phyloP scores from a whole-genome alignment of 148 eudicot genomes.

The Rhododendron griersonianum region DNA sequence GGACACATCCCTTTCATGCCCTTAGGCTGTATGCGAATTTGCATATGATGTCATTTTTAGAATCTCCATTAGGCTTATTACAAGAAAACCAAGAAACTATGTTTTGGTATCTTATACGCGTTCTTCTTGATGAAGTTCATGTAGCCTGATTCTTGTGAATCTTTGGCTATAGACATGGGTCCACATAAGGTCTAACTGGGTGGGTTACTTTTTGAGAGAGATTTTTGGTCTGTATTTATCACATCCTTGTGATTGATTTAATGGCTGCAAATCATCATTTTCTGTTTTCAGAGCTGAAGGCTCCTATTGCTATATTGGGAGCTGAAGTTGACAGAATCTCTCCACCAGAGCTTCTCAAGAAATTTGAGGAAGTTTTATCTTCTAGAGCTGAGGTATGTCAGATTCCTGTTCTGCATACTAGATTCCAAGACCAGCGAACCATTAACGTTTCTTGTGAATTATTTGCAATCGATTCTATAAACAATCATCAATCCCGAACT shows the following conservation, averaged over 20 bases:
- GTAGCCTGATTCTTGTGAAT: not conserved
- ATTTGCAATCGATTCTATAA: not conserved
- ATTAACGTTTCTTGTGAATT: not conserved
- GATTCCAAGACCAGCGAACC: not conserved
- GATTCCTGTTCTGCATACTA: not conserved
- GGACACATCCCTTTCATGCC: not conserved
- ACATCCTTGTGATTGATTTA: not conserved
- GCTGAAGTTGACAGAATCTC: slow-evolving; percentile 49
- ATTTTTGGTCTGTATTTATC: not conserved
- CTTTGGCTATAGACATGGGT: not conserved
- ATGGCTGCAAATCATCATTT: not conserved
- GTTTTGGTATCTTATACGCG: not conserved
- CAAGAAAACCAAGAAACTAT: not conserved
- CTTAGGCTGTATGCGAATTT: not conserved
- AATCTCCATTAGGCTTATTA: not conserved
- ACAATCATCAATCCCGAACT: not conserved
- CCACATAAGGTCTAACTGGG: not conserved
- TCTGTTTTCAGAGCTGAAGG: slow-evolving; percentile 42
- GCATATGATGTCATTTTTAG: not conserved
- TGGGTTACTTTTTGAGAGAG: not conserved
- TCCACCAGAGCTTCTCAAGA: slow-evolving; percentile 46
- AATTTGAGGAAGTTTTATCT: slow-evolving; percentile 41
- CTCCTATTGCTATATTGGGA: slow-evolving; percentile 52
- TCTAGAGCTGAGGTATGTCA: slow-evolving; percentile 41
- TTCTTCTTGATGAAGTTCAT: not conserved